A percentile compares a stretch with the other conserved stretches of the same genome.
Evolutionary conservation across 2,329 filamentous ascomycete genomes (phyloP).

Genomic region (Xylariaceae sp.): DNA sequence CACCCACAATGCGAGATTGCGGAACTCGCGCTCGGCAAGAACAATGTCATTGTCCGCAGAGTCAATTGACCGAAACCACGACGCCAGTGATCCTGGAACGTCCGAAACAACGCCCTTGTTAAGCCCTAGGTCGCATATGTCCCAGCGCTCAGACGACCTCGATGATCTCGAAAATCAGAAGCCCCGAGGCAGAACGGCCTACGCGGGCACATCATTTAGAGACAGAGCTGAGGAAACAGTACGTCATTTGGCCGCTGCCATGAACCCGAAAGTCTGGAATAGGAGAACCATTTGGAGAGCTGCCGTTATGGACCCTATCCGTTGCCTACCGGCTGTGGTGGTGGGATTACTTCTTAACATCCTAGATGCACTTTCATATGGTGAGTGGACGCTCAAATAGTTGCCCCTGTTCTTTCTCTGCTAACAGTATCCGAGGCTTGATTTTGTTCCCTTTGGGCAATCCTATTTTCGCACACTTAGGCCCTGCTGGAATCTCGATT

Average conservation of each 20-base stretch:
- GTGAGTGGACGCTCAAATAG: conserved; percentile 33
- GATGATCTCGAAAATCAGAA: conserved; percentile 51
- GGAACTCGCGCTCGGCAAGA: conserved; percentile 11
- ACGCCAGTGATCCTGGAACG: neutral
- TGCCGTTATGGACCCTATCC: conserved; percentile 60
- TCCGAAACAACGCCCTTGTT: conserved; percentile 48
- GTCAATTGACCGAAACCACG: neutral
- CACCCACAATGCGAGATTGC: conserved; percentile 2
- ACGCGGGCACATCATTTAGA: conserved; percentile 27
- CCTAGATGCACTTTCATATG: conserved; percentile 90
- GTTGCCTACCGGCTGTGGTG: conserved; percentile 77
- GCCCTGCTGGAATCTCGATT: conserved; percentile 92
- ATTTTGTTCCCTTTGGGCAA: conserved; percentile 90
- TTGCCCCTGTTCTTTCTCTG: neutral
- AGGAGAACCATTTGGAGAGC: conserved; percentile 58
- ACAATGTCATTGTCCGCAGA: conserved; percentile 10
- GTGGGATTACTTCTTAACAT: conserved; percentile 88
- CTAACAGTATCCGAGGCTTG: conserved; percentile 55
- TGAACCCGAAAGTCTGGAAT: conserved; percentile 69
- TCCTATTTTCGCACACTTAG: conserved; percentile 76
- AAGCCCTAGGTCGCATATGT: conserved; percentile 30
- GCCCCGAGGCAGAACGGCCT: conserved; percentile 21
- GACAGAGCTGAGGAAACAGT: conserved; percentile 21
- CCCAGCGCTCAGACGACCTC: conserved; percentile 28
- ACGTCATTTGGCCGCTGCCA: conserved; percentile 30